These are phyloP conservation scores for Cucurbitaria berberidis DNA, from an alignment of 2,329 filamentous ascomycete genomes.

Conservation along the genomic window DNA sequence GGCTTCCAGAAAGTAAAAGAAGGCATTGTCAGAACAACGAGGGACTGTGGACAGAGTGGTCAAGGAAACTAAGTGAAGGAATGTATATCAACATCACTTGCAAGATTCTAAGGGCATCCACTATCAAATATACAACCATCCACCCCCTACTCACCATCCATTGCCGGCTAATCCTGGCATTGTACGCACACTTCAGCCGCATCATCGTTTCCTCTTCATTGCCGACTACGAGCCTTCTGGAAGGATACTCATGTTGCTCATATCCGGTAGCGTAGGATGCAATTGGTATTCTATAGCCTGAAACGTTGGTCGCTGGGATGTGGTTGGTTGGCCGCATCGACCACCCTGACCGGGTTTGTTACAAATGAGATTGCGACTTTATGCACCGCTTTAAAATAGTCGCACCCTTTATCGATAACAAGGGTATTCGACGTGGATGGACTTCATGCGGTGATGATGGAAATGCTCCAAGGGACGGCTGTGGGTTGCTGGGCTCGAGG, in stretches of 20 bases:
- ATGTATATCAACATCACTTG: no score
- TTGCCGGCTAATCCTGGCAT: constrained; percentile 12
- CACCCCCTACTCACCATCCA: constrained; percentile 1
- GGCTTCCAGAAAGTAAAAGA: constrained; percentile 32
- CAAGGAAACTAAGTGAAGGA: no score
- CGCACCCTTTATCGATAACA: background rate
- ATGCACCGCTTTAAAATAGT: constrained; percentile 10
- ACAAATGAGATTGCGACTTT: constrained; percentile 19
- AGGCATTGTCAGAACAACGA: constrained; percentile 20
- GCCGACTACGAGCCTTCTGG: background rate
- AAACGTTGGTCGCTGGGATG: constrained; percentile 9
- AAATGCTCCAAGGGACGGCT: background rate
- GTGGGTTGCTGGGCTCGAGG: background rate
- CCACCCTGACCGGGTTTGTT: constrained; percentile 6
- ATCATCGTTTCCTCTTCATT: constrained; percentile 19
- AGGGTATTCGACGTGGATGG: background rate
- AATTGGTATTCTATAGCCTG: constrained; percentile 9
- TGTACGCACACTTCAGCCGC: constrained; percentile 9
- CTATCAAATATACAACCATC: background rate
- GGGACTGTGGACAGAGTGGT: background rate
- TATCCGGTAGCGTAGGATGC: background rate
- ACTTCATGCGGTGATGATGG: background rate
- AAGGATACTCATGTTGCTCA: constrained; percentile 6
- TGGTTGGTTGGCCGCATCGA: constrained; percentile 5
- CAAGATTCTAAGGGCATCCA: background rate